A percentile compares a stretch with the other conserved stretches of the same genome.
Conservation (phyloP, 1,284 basidiomycete species). For the Cutaneotrichosporon cavernicola region DNA sequence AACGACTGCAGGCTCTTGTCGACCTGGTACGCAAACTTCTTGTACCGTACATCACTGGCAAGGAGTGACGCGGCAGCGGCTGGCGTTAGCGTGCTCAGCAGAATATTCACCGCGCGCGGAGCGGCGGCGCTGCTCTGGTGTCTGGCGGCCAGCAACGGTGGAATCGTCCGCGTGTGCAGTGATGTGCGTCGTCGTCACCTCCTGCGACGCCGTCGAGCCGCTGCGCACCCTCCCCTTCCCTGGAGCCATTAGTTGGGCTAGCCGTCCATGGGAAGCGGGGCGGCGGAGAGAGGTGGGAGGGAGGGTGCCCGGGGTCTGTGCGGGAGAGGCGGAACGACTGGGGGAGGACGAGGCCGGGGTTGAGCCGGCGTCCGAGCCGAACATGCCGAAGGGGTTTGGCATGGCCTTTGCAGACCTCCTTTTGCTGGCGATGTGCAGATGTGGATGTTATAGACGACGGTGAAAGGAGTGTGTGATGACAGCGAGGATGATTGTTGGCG, state of each 20-base stretch:
- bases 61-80: conserved; percentile 43
- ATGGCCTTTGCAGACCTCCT: conserved; percentile 5
- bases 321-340: conserved; percentile 26
- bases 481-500: neutral
- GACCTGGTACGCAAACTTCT: conserved; percentile 87
- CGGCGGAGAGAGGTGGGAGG: conserved; percentile 25
- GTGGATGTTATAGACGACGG: neutral
- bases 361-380: conserved; percentile 8
- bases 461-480: neutral
- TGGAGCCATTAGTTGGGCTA: conserved; percentile 43
- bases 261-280: conserved; percentile 40
- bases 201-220: conserved; percentile 33
- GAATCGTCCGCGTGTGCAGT: conserved; percentile 36
- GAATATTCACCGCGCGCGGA: conserved; percentile 39
- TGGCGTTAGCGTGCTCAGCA: conserved; percentile 11
- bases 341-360: conserved; percentile 9
- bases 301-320: conserved; percentile 6
- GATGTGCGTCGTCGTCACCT: conserved; percentile 24
- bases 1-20: conserved; percentile 91
- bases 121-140: conserved; percentile 44
- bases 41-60: conserved; percentile 80
- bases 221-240: conserved; percentile 35
- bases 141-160: conserved; percentile 35
- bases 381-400: conserved; percentile 18
- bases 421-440: neutral